Base-by-base conservation (phyloP, 2,329 filamentous ascomycete genomes). In the Cladosporium sp. region DNA sequence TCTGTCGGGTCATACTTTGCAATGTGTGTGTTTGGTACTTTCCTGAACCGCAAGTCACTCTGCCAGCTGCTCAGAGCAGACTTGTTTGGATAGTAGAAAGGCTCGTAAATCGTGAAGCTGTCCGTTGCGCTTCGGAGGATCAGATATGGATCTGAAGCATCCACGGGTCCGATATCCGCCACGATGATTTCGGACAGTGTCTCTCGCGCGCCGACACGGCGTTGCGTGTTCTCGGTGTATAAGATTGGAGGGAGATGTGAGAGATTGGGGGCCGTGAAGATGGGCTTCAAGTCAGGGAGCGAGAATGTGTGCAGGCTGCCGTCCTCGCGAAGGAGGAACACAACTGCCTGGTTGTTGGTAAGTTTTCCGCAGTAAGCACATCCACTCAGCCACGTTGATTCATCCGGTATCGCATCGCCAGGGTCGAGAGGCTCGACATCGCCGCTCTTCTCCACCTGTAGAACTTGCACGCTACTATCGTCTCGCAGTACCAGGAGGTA, bases 91-190 rank as follows among this genome's bases (percentile, higher is more conserved):
- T 80, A 75, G 51, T 86, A 84, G 71, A 92, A 90, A 1, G 94
- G 93, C 75, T 95, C 88, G 76, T 98, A 99, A 55, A 98, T 85
- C 12, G 90, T 90, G 38, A 98, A 81, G 74, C 98, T 93, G 69
- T 97, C 90, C 67, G 87, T 89, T 11, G 86, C 84, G 59, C 92
- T 92, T 60, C 94, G 91, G 32, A 93, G 81, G 71, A 98, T 89
- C 24, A 99, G 82, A 76, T 96, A 92, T 7, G 94, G 92, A 2
- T 86, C 87, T 68, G 86, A 88, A 26, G 84, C 84, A 11, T 87
- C 87, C 4, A 83, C 80, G 73, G 97, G 92, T 30, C 95, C 95
- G 14, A 99, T 84, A 70, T 98, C 90, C 38, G 93, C 90, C 6
- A 97, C 86, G 8, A 97, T 75, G 4, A 97, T 86, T 77, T 99